Evolutionary conservation across 1,284 basidiomycete genomes (phyloP).

Genomic region (Tausonia pullulans): DNA sequence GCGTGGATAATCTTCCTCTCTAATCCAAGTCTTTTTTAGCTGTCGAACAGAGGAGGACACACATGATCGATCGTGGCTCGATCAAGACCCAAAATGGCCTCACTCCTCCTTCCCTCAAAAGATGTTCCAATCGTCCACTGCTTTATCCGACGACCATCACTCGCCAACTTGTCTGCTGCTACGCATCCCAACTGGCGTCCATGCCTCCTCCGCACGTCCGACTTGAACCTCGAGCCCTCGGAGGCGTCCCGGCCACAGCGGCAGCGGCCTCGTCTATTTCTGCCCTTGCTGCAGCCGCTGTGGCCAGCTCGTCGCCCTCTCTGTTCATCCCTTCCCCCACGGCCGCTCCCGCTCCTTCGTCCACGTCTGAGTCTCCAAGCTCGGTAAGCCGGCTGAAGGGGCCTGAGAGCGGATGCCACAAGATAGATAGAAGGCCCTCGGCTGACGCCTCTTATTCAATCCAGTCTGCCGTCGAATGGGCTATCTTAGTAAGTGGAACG

Average conservation of each 20-base stretch:
- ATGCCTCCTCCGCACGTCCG: background rate
- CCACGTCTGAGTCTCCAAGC: background rate
- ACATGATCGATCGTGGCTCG: no score
- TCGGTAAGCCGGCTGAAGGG: background rate
- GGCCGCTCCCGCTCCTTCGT: background rate
- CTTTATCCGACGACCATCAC: no score
- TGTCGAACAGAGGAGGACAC: background rate
- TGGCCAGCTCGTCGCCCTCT: background rate
- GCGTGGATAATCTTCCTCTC: no score
- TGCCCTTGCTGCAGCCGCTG: no score
- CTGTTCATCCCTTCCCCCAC: background rate
- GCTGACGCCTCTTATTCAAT: background rate
- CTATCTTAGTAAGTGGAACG: background rate
- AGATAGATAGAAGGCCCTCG: no score
- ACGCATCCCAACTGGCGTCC: background rate
- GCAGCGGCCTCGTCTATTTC: background rate
- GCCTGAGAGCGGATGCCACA: no score
- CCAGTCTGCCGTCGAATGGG: background rate
- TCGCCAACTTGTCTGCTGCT: no score
- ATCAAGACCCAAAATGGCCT: no score
- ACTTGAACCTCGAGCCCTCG: background rate
- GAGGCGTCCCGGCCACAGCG: background rate
- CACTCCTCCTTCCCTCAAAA: no score
- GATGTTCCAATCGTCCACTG: no score
- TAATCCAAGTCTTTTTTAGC: background rate